Percentiles rank a stretch among this genome's conserved stretches.
Conservation (phyloP, 2,329 filamentous ascomycete species). For the Trichoderma sp. region DNA sequence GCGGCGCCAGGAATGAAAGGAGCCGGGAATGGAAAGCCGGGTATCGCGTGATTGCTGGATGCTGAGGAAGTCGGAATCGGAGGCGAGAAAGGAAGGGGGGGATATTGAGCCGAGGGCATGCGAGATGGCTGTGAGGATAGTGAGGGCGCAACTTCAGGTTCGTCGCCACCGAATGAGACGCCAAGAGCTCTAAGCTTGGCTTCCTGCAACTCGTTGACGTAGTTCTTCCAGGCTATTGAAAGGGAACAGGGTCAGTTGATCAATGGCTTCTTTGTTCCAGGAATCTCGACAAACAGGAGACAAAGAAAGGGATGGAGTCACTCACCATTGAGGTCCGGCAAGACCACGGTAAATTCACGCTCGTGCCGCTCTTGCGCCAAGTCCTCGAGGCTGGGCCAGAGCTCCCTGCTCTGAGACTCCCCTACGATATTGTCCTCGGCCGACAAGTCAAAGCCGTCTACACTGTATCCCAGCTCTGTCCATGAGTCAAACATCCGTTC, state of each 20-base stretch:
- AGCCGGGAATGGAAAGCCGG: conserved; percentile 59
- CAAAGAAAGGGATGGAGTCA: background rate
- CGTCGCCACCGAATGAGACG: conserved; percentile 77
- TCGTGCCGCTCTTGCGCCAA: conserved; percentile 57
- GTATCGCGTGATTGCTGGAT: conserved; percentile 64
- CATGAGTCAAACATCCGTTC: conserved; percentile 65
- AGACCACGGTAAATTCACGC: conserved; percentile 60
- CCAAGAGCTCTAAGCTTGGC: conserved; percentile 90
- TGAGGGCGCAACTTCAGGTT: conserved; percentile 61
- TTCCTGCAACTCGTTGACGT: conserved; percentile 81
- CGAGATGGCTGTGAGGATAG: conserved; percentile 71
- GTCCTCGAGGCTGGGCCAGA: conserved; percentile 68
- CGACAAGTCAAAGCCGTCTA: conserved; percentile 67
- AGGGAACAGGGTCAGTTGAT: conserved; percentile 27
- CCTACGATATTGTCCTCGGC: conserved; percentile 47
- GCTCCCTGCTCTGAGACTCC: conserved; percentile 65
- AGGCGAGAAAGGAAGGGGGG: conserved; percentile 78
- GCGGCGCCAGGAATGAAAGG: conserved; percentile 64
- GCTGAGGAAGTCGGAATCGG: conserved; percentile 79
- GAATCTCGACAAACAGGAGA: background rate
- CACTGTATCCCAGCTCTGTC: conserved; percentile 70
- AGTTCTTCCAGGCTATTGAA: conserved; percentile 65
- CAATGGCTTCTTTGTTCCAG: background rate
- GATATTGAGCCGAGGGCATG: conserved; percentile 73
- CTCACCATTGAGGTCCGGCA: conserved; percentile 69